These are phyloP conservation scores for Clitopilus hobsonii DNA, from an alignment of 768 basidiomycete genomes.

Conservation along the genomic window DNA sequence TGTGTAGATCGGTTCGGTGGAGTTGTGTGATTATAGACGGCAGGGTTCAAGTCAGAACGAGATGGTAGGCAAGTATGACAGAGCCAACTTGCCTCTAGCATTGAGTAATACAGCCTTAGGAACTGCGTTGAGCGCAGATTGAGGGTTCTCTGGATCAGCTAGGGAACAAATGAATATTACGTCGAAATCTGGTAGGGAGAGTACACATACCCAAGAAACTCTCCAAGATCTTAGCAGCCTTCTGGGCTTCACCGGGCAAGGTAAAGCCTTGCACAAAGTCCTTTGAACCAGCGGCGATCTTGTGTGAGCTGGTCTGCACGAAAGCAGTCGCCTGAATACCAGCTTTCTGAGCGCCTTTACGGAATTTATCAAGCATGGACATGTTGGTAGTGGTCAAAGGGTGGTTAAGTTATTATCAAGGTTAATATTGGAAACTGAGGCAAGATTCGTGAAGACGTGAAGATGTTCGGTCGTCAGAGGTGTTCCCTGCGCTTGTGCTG, in stretches of 20 bases:
- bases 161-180: no score
- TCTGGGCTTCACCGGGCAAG: constrained; percentile 89
- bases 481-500: no score
- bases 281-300: constrained; percentile 69
- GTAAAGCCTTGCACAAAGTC: constrained; percentile 83
- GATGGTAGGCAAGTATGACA: background rate
- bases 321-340: constrained; percentile 78
- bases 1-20: background rate
- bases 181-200: no score
- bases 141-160: constrained; percentile 86
- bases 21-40: background rate
- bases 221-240: constrained; percentile 87
- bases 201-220: constrained; percentile 87
- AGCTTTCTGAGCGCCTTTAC: constrained; percentile 75
- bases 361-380: constrained; percentile 76
- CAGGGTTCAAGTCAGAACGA: background rate
- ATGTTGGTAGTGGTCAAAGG: constrained; percentile 14
- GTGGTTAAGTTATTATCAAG: background rate
- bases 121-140: constrained; percentile 89
- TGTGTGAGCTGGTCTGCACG: constrained; percentile 58
- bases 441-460: background rate
- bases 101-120: constrained; percentile 89
- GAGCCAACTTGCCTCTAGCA: constrained; percentile 71
- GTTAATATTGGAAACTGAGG: background rate
- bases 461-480: background rate